phyloP scores from a whole-genome alignment of 2,329 filamentous ascomycete species.

The Kalaharituber pfeilii region DNA sequence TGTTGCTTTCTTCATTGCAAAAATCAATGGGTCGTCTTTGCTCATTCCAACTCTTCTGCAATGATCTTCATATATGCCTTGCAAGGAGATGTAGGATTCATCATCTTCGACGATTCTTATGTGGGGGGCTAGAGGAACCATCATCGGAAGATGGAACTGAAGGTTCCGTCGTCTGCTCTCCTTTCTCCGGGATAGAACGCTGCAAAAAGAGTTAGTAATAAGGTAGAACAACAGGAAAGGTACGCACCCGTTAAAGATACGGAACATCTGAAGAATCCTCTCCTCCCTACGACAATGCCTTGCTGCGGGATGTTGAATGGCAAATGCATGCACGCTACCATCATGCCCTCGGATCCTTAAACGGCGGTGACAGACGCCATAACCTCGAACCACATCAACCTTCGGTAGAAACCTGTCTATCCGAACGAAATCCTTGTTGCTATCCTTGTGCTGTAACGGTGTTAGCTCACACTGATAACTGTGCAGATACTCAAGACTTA shows the following conservation, averaged over 20 bases:
- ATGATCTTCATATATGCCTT: conserved; percentile 91
- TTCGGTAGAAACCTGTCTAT: conserved; percentile 94
- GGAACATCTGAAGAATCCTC: conserved; percentile 85
- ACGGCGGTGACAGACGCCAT: conserved; percentile 78
- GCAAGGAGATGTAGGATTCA: conserved; percentile 78
- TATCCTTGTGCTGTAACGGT: conserved; percentile 74
- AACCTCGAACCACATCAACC: conserved; percentile 78
- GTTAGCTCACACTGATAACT: no score
- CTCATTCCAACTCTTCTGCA: conserved; percentile 71
- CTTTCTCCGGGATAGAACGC: conserved; percentile 66
- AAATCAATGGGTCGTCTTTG: conserved; percentile 90
- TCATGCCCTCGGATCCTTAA: conserved; percentile 95
- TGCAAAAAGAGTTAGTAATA: neutral
- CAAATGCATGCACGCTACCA: conserved; percentile 90
- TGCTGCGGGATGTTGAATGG: conserved; percentile 87
- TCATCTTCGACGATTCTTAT: conserved; percentile 95
- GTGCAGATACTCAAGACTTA: no score
- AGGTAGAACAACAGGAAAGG: neutral
- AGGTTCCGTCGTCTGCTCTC: conserved; percentile 85
- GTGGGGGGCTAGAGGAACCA: conserved; percentile 87
- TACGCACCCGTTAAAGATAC: conserved; percentile 71
- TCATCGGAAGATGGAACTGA: conserved; percentile 87
- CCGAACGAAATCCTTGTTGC: conserved; percentile 95
- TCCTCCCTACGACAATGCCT: conserved; percentile 87
- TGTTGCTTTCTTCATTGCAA: conserved; percentile 69